Percentiles rank a stretch among this genome's conserved stretches.
These are phyloP conservation scores for Penicillium concentricum DNA, from an alignment of 2,329 filamentous ascomycete species.

Conservation along the genomic window DNA sequence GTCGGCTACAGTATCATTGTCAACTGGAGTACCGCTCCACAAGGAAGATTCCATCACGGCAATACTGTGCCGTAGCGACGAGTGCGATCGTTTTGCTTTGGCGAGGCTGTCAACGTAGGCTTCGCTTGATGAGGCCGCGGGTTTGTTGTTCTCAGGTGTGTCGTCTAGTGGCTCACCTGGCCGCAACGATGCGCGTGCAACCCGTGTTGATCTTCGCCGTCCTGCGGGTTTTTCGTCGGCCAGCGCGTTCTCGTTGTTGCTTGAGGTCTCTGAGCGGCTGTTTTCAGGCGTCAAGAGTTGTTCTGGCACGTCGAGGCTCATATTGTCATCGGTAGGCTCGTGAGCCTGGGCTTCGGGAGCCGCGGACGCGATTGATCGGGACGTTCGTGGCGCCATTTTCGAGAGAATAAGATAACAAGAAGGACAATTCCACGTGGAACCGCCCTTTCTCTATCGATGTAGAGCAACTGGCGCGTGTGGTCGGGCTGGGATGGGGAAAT, in stretches of 20 bases:
- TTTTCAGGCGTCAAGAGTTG: slow-evolving; percentile 46
- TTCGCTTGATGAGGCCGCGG: slow-evolving; percentile 23
- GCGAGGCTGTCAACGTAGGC: slow-evolving; percentile 40
- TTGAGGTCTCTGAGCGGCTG: slow-evolving; percentile 45
- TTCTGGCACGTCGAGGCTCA: slow-evolving; percentile 37
- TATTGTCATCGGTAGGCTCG: slow-evolving; percentile 31
- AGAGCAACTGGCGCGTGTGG: slow-evolving; percentile 15
- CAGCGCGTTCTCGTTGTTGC: slow-evolving; percentile 39
- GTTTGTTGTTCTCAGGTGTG: slow-evolving; percentile 23
- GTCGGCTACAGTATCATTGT: slow-evolving; percentile 21
- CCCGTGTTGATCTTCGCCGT: slow-evolving; percentile 40
- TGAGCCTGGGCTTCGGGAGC: slow-evolving; percentile 31
- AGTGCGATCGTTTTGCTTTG: slow-evolving; percentile 35
- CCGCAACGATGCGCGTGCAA: slow-evolving; percentile 41
- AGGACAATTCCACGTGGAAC: slow-evolving; percentile 13
- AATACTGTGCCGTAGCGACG: slow-evolving; percentile 42
- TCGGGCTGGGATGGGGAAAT: slow-evolving; percentile 12
- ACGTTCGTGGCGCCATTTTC: slow-evolving; percentile 33
- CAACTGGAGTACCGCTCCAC: slow-evolving; percentile 24
- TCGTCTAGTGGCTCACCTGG: slow-evolving; percentile 30
- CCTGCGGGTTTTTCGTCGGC: slow-evolving; percentile 33
- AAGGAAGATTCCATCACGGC: slow-evolving; percentile 40
- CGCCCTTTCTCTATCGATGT: slow-evolving; percentile 13
- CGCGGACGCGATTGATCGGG: slow-evolving; percentile 32
- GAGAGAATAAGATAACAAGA: slow-evolving; percentile 4